Evolutionary conservation across 192 early-diverging fungal genomes (phyloP).

Genomic region (Coemansia sp.): DNA sequence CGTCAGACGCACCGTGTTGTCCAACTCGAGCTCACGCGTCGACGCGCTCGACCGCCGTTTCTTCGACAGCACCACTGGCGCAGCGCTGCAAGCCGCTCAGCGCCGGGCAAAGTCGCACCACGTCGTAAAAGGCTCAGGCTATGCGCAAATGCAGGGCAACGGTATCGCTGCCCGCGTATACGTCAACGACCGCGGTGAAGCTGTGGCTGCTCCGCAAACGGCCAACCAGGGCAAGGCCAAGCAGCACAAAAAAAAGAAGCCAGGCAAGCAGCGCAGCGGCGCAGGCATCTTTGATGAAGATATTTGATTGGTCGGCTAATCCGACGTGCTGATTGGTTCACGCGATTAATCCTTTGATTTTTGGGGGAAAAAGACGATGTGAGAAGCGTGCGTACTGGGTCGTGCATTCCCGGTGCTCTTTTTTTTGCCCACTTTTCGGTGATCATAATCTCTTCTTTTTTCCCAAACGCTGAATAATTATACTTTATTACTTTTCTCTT

Average conservation of each 20-base stretch:
- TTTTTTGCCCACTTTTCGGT: slow-evolving; percentile 17
- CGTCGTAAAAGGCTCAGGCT: slow-evolving; percentile 41
- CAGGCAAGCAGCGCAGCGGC: slow-evolving; percentile 69
- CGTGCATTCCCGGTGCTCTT: not conserved
- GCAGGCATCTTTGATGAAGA: slow-evolving; percentile 48
- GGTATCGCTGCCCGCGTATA: slow-evolving; percentile 29
- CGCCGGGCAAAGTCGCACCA: slow-evolving; percentile 31
- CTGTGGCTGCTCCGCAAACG: slow-evolving; percentile 47
- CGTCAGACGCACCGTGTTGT: slow-evolving; percentile 57
- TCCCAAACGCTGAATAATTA: slow-evolving; percentile 30
- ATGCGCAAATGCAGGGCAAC: slow-evolving; percentile 35
- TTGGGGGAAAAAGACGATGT: slow-evolving; percentile 5
- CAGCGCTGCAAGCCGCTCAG: slow-evolving; percentile 24
- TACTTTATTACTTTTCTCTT: slow-evolving; percentile 9
- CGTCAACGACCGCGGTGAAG: slow-evolving; percentile 58
- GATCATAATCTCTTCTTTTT: slow-evolving; percentile 40
- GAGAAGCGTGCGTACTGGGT: no score
- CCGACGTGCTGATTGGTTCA: slow-evolving; percentile 14
- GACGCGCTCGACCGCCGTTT: slow-evolving; percentile 47
- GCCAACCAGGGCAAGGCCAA: slow-evolving; percentile 19
- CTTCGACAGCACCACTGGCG: slow-evolving; percentile 24
- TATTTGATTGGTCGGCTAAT: slow-evolving; percentile 14
- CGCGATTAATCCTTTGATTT: slow-evolving; percentile 11
- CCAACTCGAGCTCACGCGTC: slow-evolving; percentile 36
- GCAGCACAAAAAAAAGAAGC: slow-evolving; percentile 70